Evolutionary conservation across 176 grass and related monocot species (phyloP), one percentile per base, ranked within the genome.

Genomic region (Metroxylon sagu): DNA sequence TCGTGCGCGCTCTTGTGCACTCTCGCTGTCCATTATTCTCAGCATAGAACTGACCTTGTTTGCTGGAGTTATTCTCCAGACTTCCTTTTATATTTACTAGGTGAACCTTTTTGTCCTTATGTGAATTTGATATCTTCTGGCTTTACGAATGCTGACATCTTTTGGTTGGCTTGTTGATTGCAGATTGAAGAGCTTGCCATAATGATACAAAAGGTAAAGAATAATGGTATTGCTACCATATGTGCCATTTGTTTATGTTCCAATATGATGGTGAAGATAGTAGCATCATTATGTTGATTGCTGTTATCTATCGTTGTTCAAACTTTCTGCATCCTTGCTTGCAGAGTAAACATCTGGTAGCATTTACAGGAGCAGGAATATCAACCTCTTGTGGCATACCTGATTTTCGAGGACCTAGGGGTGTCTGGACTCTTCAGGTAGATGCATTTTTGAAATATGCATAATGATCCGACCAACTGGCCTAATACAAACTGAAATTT

Each of bases 401-500:
- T 43, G 92, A 96, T 80, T 96, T 96, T 53, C 83, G 92, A 82
- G 92, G 92, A 15, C 92, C 92, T 28, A 90, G 85, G 69, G 92
- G 86, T 72, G 83, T 96, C 48, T 96, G 92, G 92, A 96, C 92
- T 74, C 73, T 96, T 80, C 92, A 96, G 92, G 92, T 96, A 54
- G 51, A 53, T 27, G 8, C n/a, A 66, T 25, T 57, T 6, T 52
- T 64, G n/a, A 4, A 12, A 12, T 43, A 43, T 14, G 35, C 35
- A 43, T 43, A 43, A 43, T 43, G 35, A 43, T 12, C 35, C 5
- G 0, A 43, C 35, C 35, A 43, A 43, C 2, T 10, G 10, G 7
- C 35, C 35, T 43, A 10, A 43, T 43, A 43, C 10, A 43, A 10
- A 7, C 10, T 14, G 35, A 43, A 43, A 7, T 43, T 12, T 43